phyloP scores from a whole-genome alignment of 495 filamentous ascomycete genomes.

The Podospora pseudopauciseta region DNA sequence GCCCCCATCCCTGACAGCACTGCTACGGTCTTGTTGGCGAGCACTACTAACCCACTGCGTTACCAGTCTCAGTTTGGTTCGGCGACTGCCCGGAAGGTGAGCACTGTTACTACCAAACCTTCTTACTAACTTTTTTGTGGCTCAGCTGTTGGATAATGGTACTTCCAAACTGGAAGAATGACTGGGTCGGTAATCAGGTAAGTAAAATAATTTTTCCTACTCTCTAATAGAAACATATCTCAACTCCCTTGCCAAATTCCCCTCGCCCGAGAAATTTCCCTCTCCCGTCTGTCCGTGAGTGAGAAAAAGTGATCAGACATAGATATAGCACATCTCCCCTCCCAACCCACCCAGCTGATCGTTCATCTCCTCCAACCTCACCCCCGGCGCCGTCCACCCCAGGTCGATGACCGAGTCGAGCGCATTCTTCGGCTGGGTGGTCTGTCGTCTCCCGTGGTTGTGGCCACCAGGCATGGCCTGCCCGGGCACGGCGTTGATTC shows the following conservation, averaged over 20 bases:
- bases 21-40: not conserved
- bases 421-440: conserved; percentile 1
- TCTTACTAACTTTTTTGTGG: no score
- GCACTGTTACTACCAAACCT: not conserved
- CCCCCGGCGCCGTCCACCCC: conserved; percentile 31
- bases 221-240: not conserved
- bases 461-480: conserved; percentile 13
- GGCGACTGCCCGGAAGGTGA: not conserved
- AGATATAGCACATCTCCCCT: conserved; percentile 35
- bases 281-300: not conserved
- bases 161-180: not conserved
- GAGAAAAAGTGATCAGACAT: conserved; percentile 23
- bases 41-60: not conserved
- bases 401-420: conserved; percentile 27
- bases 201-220: not conserved
- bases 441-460: conserved; percentile 9
- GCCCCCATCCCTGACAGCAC: not conserved
- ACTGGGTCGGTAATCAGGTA: not conserved
- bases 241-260: not conserved
- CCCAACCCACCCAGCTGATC: conserved; percentile 27
- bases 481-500: conserved; percentile 26
- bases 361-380: conserved; percentile 30
- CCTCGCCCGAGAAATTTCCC: no score
- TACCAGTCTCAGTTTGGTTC: not conserved
- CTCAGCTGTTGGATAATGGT: not conserved